Evolutionary conservation across 331 rosid species (phyloP).

Genomic region (Quercus phellos): DNA sequence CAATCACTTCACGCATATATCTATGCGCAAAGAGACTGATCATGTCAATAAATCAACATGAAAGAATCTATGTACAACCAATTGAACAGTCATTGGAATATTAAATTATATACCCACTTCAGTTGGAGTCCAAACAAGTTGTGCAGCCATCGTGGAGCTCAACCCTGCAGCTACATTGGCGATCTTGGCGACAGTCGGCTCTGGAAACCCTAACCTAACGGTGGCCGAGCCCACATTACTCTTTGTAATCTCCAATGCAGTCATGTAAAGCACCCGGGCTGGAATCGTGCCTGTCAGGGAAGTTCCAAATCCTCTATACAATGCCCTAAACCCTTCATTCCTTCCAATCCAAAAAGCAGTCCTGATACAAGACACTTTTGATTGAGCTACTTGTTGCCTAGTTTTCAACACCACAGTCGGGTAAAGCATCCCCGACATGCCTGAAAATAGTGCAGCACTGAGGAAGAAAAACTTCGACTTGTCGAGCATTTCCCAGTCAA

Average conservation of each 20-base stretch:
- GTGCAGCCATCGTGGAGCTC: slow-evolving; percentile 78
- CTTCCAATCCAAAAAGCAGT: slow-evolving; percentile 56
- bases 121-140: slow-evolving; percentile 82
- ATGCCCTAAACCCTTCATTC: slow-evolving; percentile 66
- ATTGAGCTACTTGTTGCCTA: slow-evolving; percentile 71
- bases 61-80: too few relatives aligned
- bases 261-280: slow-evolving; percentile 80
- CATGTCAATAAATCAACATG: too few relatives aligned
- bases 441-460: slow-evolving; percentile 82
- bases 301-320: slow-evolving; percentile 87
- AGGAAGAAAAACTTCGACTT: slow-evolving; percentile 78
- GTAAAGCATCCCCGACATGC: slow-evolving; percentile 70
- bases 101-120: slow-evolving; percentile 16
- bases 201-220: slow-evolving; percentile 58
- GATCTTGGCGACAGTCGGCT: slow-evolving; percentile 55
- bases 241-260: slow-evolving; percentile 78
- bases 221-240: slow-evolving; percentile 73
- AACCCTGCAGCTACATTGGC: slow-evolving; percentile 77
- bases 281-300: slow-evolving; percentile 80
- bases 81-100: too few relatives aligned
- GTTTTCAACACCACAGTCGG: slow-evolving; percentile 82
- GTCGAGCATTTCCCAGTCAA: slow-evolving; percentile 81
- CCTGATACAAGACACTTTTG: slow-evolving; percentile 54
- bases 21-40: too few relatives aligned
- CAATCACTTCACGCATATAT: too few relatives aligned